Evolutionary conservation across 345 rosid genomes (phyloP).

Genomic region (Citropsis articulata): DNA sequence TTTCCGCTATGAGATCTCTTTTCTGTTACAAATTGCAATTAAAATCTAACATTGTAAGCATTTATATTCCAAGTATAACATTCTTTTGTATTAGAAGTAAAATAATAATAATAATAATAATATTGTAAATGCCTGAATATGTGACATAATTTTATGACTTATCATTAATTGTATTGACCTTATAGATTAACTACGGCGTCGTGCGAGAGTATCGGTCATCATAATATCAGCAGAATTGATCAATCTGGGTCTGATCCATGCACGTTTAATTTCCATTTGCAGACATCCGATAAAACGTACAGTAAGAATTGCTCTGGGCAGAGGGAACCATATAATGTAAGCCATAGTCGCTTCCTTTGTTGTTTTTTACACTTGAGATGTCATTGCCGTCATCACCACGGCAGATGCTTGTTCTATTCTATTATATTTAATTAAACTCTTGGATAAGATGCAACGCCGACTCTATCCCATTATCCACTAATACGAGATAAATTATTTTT

Average conservation of each 20-base stretch:
- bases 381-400: not conserved
- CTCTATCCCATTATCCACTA: not conserved
- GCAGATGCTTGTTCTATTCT: not conserved
- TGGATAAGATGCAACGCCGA: not conserved
- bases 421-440: not conserved
- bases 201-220: too few relatives aligned
- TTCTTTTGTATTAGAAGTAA: too few relatives aligned
- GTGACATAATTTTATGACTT: too few relatives aligned
- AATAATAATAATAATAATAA: too few relatives aligned
- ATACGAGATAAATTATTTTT: not conserved
- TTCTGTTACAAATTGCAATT: too few relatives aligned
- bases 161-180: too few relatives aligned
- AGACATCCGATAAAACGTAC: not conserved
- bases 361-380: not conserved
- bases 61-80: too few relatives aligned
- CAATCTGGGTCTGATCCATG: not conserved
- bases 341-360: not conserved
- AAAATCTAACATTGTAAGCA: too few relatives aligned
- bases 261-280: not conserved
- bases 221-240: too few relatives aligned
- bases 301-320: not conserved
- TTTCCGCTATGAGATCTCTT: too few relatives aligned
- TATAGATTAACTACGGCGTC: too few relatives aligned
- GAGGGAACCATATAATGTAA: constrained; percentile 19
- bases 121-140: too few relatives aligned